A percentile compares a stretch with the other conserved stretches of the same genome.
phyloP scores from a whole-genome alignment of 768 basidiomycete species.

The Boletus insuetus region DNA sequence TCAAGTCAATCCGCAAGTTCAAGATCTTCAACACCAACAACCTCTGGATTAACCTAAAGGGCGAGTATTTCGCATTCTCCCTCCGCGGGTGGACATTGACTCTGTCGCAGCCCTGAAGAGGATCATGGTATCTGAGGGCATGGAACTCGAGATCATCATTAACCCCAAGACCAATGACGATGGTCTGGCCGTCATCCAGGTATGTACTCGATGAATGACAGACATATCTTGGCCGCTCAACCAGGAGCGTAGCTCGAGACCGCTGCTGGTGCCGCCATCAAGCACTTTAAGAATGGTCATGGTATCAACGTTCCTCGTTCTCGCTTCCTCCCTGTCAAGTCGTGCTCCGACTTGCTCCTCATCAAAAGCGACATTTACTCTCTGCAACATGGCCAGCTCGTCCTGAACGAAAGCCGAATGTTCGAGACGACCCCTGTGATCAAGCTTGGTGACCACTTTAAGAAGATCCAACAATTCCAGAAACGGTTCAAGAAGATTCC shows the following conservation, averaged over 20 bases:
- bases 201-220: constrained; percentile 9
- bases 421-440: constrained; percentile 67
- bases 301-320: constrained; percentile 73
- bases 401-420: constrained; percentile 57
- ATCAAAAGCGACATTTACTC: constrained; percentile 72
- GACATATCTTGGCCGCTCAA: not conserved
- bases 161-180: constrained; percentile 70
- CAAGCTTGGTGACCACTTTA: constrained; percentile 76
- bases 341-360: constrained; percentile 60
- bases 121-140: constrained; percentile 60
- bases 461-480: constrained; percentile 71
- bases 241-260: constrained; percentile 54
- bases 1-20: constrained; percentile 76
- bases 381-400: constrained; percentile 64
- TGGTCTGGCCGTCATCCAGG: constrained; percentile 69
- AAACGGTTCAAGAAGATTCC: constrained; percentile 77
- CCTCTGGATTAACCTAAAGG: constrained; percentile 53
- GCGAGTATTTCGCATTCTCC: constrained; percentile 19
- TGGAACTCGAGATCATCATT: constrained; percentile 81
- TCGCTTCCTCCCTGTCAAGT: constrained; percentile 68
- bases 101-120: constrained; percentile 59
- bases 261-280: constrained; percentile 73
- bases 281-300: constrained; percentile 63
- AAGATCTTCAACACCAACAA: constrained; percentile 80
- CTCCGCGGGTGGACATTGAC: not conserved